Conservation (phyloP, 495 filamentous ascomycete species). For the Hypoxylon lienhwacheense region DNA sequence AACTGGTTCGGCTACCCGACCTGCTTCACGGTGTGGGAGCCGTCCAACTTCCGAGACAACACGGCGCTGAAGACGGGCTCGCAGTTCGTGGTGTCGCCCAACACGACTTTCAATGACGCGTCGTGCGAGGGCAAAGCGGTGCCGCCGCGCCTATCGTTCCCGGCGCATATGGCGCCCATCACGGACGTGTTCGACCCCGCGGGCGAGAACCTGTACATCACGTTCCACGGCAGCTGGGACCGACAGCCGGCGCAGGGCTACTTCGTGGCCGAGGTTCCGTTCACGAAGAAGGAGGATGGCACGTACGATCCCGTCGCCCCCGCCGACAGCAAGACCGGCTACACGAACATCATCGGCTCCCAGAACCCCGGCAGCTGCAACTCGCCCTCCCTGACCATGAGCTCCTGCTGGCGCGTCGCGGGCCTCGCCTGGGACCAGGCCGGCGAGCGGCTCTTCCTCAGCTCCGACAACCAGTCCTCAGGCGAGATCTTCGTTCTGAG, state of each 20-base stretch:
- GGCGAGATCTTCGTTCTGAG: slow-evolving; percentile 48
- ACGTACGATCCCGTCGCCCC: slow-evolving; percentile 41
- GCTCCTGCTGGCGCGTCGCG: slow-evolving; percentile 38
- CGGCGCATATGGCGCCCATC: slow-evolving; percentile 60
- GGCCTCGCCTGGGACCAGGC: slow-evolving; percentile 41
- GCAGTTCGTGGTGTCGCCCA: slow-evolving; percentile 54
- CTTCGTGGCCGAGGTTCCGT: slow-evolving; percentile 51
- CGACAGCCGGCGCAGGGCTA: slow-evolving; percentile 56
- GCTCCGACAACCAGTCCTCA: slow-evolving; percentile 45
- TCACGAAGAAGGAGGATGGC: slow-evolving; percentile 44
- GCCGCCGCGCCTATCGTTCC: slow-evolving; percentile 55
- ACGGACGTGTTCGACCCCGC: slow-evolving; percentile 50
- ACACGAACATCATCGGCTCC: slow-evolving; percentile 40
- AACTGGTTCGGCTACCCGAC: slow-evolving; percentile 66
- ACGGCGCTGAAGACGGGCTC: slow-evolving; percentile 49
- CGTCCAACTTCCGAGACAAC: slow-evolving; percentile 49
- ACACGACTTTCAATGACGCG: slow-evolving; percentile 50
- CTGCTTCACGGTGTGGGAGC: slow-evolving; percentile 65
- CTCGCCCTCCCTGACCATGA: slow-evolving; percentile 33
- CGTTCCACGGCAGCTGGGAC: slow-evolving; percentile 63
- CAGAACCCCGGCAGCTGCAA: slow-evolving; percentile 35
- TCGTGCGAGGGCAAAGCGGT: slow-evolving; percentile 47
- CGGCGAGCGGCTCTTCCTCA: slow-evolving; percentile 38
- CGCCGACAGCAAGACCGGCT: slow-evolving; percentile 38
- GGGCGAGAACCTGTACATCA: slow-evolving; percentile 54